These are phyloP conservation scores for Huntiella decipiens DNA, from an alignment of 2,329 filamentous ascomycete genomes.

Conservation along the genomic window DNA sequence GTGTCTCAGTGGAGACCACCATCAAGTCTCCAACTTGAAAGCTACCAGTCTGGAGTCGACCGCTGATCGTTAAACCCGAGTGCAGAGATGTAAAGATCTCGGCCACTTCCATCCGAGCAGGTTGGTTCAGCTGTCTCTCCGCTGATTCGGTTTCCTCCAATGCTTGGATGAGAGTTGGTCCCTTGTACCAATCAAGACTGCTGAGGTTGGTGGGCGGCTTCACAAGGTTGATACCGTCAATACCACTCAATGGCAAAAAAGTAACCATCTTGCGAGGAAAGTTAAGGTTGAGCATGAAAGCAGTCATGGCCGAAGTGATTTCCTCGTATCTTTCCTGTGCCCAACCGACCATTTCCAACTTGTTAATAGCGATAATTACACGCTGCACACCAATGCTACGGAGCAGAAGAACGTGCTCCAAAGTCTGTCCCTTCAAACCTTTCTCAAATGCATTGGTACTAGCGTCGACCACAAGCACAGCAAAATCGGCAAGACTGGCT, in stretches of 20 bases:
- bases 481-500: constrained; percentile 88
- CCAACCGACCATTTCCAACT: constrained; percentile 79
- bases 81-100: constrained; percentile 69
- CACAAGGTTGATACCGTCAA: constrained; percentile 71
- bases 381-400: constrained; percentile 79
- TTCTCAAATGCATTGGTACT: constrained; percentile 83
- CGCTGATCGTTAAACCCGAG: constrained; percentile 68
- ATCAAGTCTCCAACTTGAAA: constrained; percentile 71
- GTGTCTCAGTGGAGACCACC: constrained; percentile 55
- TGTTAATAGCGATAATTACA: constrained; percentile 84
- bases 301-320: constrained; percentile 63
- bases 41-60: constrained; percentile 67
- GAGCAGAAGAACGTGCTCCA: constrained; percentile 77
- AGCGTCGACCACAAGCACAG: constrained; percentile 82
- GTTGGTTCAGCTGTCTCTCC: constrained; percentile 49
- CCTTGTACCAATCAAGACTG: constrained; percentile 58
- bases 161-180: constrained; percentile 61
- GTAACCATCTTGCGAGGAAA: constrained; percentile 66
- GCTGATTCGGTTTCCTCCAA: constrained; percentile 65
- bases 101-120: constrained; percentile 68
- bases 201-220: constrained; percentile 16
- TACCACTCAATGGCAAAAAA: constrained; percentile 78
- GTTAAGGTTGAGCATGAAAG: constrained; percentile 65
- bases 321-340: constrained; percentile 65
- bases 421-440: constrained; percentile 80